Evolutionary conservation across 306 rosid species (phyloP).

Genomic region (Corylus avellana): DNA sequence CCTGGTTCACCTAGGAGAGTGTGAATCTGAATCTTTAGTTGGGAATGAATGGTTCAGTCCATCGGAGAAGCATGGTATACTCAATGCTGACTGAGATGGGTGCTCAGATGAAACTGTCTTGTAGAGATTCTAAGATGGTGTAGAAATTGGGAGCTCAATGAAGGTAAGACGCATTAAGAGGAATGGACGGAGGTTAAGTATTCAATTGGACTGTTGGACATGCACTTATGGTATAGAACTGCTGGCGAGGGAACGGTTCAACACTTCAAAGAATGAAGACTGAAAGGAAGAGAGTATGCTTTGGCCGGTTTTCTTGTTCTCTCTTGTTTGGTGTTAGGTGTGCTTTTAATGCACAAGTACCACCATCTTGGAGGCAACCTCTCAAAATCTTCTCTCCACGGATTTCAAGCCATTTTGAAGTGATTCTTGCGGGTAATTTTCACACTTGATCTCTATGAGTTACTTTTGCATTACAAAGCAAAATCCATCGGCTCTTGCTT

Average conservation of each 20-base stretch:
- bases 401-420: no score
- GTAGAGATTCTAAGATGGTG: slow-evolving; percentile 21
- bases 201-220: neutral
- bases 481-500: no score
- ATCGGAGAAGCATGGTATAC: slow-evolving; percentile 48
- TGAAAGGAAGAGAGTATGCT: slow-evolving; percentile 5
- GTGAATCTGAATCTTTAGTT: slow-evolving; percentile 28
- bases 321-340: no score
- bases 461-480: no score
- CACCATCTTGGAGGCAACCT: no score
- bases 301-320: no score
- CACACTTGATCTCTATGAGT: no score
- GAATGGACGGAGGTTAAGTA: neutral
- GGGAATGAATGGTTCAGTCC: slow-evolving; percentile 29
- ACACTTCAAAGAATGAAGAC: slow-evolving; percentile 4
- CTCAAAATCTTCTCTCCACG: no score
- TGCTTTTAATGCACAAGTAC: no score
- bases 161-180: neutral
- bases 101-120: slow-evolving; percentile 40
- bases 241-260: slow-evolving; percentile 1
- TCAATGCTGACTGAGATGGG: slow-evolving; percentile 61
- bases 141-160: slow-evolving; percentile 12
- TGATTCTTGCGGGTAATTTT: no score
- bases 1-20: slow-evolving; percentile 49
- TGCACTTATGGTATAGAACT: neutral